Evolutionary conservation across 768 basidiomycete species (phyloP).

Genomic region (Amanita polypyramis): DNA sequence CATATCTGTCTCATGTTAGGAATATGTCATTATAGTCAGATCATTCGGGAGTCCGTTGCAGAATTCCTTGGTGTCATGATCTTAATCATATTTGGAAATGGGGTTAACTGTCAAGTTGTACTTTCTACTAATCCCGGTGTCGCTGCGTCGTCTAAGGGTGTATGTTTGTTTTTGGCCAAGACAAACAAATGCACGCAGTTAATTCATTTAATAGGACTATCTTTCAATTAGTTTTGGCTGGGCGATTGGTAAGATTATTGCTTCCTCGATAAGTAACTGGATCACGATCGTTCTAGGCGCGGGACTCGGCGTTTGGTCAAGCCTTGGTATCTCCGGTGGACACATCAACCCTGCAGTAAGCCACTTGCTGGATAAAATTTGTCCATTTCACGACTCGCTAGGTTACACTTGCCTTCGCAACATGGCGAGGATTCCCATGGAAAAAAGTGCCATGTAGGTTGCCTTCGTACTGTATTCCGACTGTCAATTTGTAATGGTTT

Average conservation of each 20-base stretch:
- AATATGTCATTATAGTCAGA: slow-evolving; percentile 11
- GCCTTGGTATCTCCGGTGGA: slow-evolving; percentile 38
- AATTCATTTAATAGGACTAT: slow-evolving; percentile 21
- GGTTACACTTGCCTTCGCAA: slow-evolving; percentile 53
- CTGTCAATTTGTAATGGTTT: not conserved
- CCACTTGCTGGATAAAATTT: slow-evolving; percentile 10
- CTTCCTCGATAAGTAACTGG: not conserved
- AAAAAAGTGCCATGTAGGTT: slow-evolving; percentile 47
- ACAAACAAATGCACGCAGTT: not conserved
- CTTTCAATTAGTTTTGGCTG: slow-evolving; percentile 33
- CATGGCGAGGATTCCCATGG: slow-evolving; percentile 62
- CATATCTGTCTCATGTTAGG: not conserved
- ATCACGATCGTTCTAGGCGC: slow-evolving; percentile 19
- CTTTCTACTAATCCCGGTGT: slow-evolving; percentile 31
- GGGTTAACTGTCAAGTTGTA: slow-evolving; percentile 37
- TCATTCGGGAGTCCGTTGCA: slow-evolving; percentile 30
- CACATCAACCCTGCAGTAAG: slow-evolving; percentile 32
- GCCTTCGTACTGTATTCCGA: not conserved
- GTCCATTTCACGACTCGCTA: slow-evolving; percentile 12
- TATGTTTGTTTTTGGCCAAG: slow-evolving; percentile 16
- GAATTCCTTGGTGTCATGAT: slow-evolving; percentile 48
- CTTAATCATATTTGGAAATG: slow-evolving; percentile 40
- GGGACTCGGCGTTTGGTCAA: slow-evolving; percentile 37
- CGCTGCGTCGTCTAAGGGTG: slow-evolving; percentile 33
- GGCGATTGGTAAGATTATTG: slow-evolving; percentile 25